A percentile compares a stretch with the other conserved stretches of the same genome.
phyloP scores from a whole-genome alignment of 805 yeast species.

The Hanseniaspora lachancei region DNA sequence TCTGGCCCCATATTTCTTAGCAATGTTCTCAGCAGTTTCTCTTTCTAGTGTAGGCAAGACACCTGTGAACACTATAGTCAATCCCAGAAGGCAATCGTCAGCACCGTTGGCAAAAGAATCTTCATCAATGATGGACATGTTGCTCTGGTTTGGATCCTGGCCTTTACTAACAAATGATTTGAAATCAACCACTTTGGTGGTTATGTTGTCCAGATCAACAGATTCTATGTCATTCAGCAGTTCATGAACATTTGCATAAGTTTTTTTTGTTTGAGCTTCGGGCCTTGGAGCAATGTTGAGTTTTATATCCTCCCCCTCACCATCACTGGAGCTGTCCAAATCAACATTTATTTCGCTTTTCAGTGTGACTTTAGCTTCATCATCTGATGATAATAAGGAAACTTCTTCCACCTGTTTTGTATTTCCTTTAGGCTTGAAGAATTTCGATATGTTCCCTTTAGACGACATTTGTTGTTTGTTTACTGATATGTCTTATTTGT shows the following conservation, averaged over 20 bases:
- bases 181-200: constrained; percentile 40
- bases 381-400: neutral
- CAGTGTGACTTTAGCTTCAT: neutral
- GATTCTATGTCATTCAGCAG: constrained; percentile 57
- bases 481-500: too few relatives aligned
- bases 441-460: neutral
- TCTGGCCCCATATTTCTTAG: constrained; percentile 80
- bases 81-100: constrained; percentile 74
- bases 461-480: neutral
- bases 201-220: constrained; percentile 45
- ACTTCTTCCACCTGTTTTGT: neutral
- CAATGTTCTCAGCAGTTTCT: constrained; percentile 57
- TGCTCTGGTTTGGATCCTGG: constrained; percentile 22
- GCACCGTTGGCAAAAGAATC: constrained; percentile 64
- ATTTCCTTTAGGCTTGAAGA: neutral
- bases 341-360: neutral
- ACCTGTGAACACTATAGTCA: constrained; percentile 91
- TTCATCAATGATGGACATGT: constrained; percentile 15
- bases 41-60: constrained; percentile 68
- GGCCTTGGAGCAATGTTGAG: neutral
- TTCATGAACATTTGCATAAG: constrained; percentile 36
- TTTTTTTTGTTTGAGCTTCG: constrained; percentile 4
- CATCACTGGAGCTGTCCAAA: constrained; percentile 9
- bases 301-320: constrained; percentile 13
- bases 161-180: constrained; percentile 40